Base-by-base conservation (phyloP, 1,284 basidiomycete species). In the Ganoderma resinaceum region DNA sequence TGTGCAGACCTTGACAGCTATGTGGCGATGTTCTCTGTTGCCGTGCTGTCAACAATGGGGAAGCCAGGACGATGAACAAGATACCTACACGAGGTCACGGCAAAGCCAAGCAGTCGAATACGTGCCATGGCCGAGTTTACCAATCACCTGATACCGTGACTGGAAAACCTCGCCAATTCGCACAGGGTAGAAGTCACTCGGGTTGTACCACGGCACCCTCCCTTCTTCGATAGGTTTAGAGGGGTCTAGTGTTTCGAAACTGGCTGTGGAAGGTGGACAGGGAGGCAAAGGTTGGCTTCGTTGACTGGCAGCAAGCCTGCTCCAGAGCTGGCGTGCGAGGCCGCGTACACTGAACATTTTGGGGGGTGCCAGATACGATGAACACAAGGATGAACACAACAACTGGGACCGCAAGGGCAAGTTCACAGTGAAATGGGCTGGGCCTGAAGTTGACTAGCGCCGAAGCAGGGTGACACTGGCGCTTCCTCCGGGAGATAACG, bases 61-160 rank as follows among this genome's bases (percentile, higher is more conserved):
- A 58, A 60, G 26, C 61, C 64, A 20, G 59, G 37, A 31, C 66
- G 64, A 18, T 61, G 31, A 29, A 60, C 43, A 29, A 31, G 20
- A 37, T 9, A 67, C 72, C 46, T 55, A 78, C 75, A 42, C n/a
- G 20, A 77, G 71, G 64, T 77, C 74, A 46, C 70, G 70, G 33
- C 70, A 72, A 26, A 79, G 73, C 78, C 78, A 79, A 33, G 73
- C 74, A 14, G 76, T 79, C 11, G 74, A 69, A 62, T 70, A 74
- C 35, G 65, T 63, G 11, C 78, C 78, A n/a, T n/a, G n/a, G n/a
- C 75, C 63, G n/a, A n/a, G n/a, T n/a, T n/a, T n/a, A n/a, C n/a
- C n/a, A n/a, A n/a, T n/a, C n/a, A n/a, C n/a, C n/a, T 78, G 75
- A 61, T 79, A 79, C 29, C 66, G 57, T 6, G 66, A 65, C 8